Base-by-base conservation (phyloP, 2,329 filamentous ascomycete species). In the Byssochlamys sp. region DNA sequence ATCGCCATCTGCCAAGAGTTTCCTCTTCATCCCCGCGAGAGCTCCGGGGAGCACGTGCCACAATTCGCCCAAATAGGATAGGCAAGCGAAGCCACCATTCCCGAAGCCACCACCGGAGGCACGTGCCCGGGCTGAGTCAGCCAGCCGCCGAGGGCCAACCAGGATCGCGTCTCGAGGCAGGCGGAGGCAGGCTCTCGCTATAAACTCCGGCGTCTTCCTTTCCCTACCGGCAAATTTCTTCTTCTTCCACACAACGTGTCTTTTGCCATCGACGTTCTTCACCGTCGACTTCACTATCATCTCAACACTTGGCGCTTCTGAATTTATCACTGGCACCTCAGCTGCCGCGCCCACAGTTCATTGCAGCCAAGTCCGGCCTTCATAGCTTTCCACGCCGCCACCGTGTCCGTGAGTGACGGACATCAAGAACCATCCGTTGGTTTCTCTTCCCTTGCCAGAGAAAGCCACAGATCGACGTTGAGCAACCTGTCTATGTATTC, bases 401-500 rank as follows among this genome's bases (percentile, higher is more conserved):
- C 50, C 55, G 27, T 55, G 52, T 55, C 61, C 53, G 57, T 59
- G 63, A 62, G 55, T 64, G 60, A 62, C 27, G 49, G 49, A 28
- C 52, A 57, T 63, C 62, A 65, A 69, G 61, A 71, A 69, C 68
- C 66, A 66, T 61, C 58, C 57, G 57, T 61, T 69, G 68, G 52
- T 67, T 57, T 66, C 61, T 66, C 70, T 67, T 69, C 63, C 60
- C 59, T 62, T 61, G 68, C 64, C 67, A 67, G 71, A 71, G 69
- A 72, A 70, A 72, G 66, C 68, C 67, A 66, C 64, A 64, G 59
- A 67, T 65, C 63, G 63, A 64, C 61, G 52, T 65, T 63, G 73
- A 70, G 67, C 39, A 69, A 73, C 67, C 80, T 88, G 90, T 95
- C 89, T 95, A 95, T 95, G 91, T 95, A 95, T 96, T 91, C 91